Conservation (phyloP, 2,329 filamentous ascomycete species). For the Aspergillus phoenicis region DNA sequence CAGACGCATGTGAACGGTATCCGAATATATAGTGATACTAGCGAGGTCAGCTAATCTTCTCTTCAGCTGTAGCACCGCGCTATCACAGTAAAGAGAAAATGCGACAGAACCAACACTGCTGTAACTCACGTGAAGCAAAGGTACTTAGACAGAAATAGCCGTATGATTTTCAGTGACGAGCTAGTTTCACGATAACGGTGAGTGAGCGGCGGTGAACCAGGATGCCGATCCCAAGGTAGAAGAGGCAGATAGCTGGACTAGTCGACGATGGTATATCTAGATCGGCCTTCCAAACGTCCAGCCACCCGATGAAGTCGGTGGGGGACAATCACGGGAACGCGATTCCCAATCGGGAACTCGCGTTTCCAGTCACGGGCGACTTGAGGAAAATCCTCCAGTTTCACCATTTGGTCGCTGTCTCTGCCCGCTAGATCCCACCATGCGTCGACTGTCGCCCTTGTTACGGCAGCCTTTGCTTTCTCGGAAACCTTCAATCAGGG, state of each 20-base stretch:
- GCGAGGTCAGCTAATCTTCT: no score
- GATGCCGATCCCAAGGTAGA: neutral
- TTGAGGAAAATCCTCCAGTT: conserved; percentile 9
- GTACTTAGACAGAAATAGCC: neutral
- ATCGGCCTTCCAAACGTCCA: conserved; percentile 1
- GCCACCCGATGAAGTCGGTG: conserved; percentile 15
- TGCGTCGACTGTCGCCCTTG: conserved; percentile 24
- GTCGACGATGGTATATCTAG: conserved; percentile 1
- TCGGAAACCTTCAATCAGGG: neutral
- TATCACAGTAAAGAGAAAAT: neutral
- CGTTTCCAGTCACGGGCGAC: conserved; percentile 17
- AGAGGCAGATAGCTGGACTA: neutral
- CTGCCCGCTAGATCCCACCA: conserved; percentile 8
- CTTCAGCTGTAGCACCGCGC: no score
- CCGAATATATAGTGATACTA: no score
- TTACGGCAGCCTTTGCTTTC: conserved; percentile 12
- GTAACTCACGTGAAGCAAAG: neutral
- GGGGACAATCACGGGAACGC: conserved; percentile 22
- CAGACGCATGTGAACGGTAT: no score
- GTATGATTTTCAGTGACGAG: no score
- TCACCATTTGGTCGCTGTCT: neutral
- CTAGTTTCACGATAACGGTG: neutral
- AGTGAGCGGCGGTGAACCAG: neutral
- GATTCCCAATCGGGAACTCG: conserved; percentile 21
- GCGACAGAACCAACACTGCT: neutral